A percentile compares a stretch with the other conserved stretches of the same genome.
These are phyloP conservation scores for Hyaloscypha bicolor DNA, from an alignment of 495 filamentous ascomycete genomes.

Conservation along the genomic window DNA sequence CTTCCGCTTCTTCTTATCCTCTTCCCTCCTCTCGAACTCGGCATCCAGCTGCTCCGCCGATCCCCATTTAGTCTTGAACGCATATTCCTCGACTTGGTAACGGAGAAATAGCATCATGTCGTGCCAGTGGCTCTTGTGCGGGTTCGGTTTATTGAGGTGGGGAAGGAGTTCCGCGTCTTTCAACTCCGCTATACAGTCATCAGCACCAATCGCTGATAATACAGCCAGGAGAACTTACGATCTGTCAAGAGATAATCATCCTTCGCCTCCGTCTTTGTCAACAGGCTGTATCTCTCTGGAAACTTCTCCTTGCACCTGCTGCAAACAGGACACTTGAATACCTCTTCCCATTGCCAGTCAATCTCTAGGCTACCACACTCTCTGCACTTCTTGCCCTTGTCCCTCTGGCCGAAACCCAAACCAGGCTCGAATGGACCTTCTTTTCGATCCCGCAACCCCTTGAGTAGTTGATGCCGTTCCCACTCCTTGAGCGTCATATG, in stretches of 20 bases:
- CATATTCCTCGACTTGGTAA: slow-evolving; percentile 92
- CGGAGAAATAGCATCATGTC: slow-evolving; percentile 98
- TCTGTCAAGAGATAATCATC: slow-evolving; percentile 97
- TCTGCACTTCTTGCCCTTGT: slow-evolving; percentile 71
- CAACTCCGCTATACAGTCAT: slow-evolving; percentile 66
- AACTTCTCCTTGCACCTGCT: slow-evolving; percentile 79
- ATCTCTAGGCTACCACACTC: slow-evolving; percentile 87
- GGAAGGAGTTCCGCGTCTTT: slow-evolving; percentile 84
- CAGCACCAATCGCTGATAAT: not conserved
- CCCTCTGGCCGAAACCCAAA: slow-evolving; percentile 66
- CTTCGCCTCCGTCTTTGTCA: slow-evolving; percentile 94
- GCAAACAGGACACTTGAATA: slow-evolving; percentile 73
- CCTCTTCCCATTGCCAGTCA: slow-evolving; percentile 91
- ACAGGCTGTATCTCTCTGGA: slow-evolving; percentile 87
- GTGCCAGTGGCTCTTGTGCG: slow-evolving; percentile 93
- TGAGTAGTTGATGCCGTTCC: slow-evolving; percentile 76
- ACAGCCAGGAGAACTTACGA: slow-evolving; percentile 54
- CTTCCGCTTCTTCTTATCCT: slow-evolving; percentile 82
- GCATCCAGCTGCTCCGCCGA: slow-evolving; percentile 80
- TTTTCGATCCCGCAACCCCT: slow-evolving; percentile 69
- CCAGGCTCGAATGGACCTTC: slow-evolving; percentile 86
- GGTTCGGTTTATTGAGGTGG: slow-evolving; percentile 86
- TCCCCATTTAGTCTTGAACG: slow-evolving; percentile 83
- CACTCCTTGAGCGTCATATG: slow-evolving; percentile 93
- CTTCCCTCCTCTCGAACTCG: slow-evolving; percentile 81